phyloP scores from a whole-genome alignment of 1,284 basidiomycete species.

The Cryptococcus hybrid region DNA sequence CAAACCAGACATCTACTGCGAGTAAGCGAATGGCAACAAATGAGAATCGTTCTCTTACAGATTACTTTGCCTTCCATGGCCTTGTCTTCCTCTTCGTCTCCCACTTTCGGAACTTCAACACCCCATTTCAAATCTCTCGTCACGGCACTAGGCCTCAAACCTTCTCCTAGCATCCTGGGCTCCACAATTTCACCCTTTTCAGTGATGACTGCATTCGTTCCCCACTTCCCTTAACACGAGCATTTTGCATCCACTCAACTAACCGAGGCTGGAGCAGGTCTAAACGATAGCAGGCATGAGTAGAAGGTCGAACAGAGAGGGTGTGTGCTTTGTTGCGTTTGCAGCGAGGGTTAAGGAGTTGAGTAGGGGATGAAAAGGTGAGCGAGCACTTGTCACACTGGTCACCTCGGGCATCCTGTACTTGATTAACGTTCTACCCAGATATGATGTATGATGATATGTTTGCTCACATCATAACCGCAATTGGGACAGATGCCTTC shows the following conservation, averaged over 20 bases:
- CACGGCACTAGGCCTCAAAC: conserved; percentile 83
- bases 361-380: conserved; percentile 84
- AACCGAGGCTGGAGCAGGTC: conserved; percentile 78
- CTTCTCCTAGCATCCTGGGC: conserved; percentile 75
- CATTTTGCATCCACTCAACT: conserved; percentile 83
- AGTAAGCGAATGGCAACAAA: neutral
- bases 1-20: conserved; percentile 84
- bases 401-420: conserved; percentile 91
- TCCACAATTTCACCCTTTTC: conserved; percentile 85
- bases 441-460: neutral
- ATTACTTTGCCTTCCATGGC: conserved; percentile 94
- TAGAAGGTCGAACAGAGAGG: conserved; percentile 71
- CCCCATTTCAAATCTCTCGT: conserved; percentile 97
- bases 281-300: conserved; percentile 88
- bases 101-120: conserved; percentile 79
- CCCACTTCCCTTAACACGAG: conserved; percentile 87
- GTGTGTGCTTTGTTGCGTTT: conserved; percentile 78
- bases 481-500: conserved; percentile 92
- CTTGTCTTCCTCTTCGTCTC: conserved; percentile 64
- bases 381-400: conserved; percentile 96
- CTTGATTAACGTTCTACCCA: conserved; percentile 1
- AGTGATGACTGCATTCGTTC: conserved; percentile 85
- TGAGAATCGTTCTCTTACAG: conserved; percentile 60
- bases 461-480: conserved; percentile 63
- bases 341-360: conserved; percentile 94